Evolutionary conservation across 176 grass and related monocot species (phyloP).

Genomic region (Raddia guianensis): DNA sequence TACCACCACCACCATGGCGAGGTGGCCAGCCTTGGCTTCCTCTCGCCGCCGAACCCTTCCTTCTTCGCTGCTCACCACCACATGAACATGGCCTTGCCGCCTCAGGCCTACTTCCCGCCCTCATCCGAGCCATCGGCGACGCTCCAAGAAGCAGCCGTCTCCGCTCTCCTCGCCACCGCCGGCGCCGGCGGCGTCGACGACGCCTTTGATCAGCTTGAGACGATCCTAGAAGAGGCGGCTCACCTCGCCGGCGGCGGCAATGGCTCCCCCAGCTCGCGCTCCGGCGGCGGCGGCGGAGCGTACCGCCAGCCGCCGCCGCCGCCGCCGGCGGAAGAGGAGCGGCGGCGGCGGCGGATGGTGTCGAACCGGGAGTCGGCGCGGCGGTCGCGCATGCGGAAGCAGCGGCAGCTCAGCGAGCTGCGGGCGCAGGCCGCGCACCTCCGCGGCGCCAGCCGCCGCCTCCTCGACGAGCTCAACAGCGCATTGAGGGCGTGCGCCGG

Average conservation of each 20-base stretch:
- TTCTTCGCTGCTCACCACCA: slow-evolving; percentile 64
- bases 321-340: slow-evolving; percentile 47
- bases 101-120: slow-evolving; percentile 50
- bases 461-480: slow-evolving; percentile 77
- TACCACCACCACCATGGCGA: slow-evolving; percentile 59
- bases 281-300: slow-evolving; percentile 28
- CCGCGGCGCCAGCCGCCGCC: slow-evolving; percentile 60
- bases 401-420: slow-evolving; percentile 86
- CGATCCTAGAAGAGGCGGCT: slow-evolving; percentile 37
- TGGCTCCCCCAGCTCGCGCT: slow-evolving; percentile 60
- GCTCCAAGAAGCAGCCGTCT: neutral
- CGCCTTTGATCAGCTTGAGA: slow-evolving; percentile 17
- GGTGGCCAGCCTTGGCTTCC: slow-evolving; percentile 67
- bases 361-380: slow-evolving; percentile 95
- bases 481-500: slow-evolving; percentile 52
- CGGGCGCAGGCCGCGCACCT: slow-evolving; percentile 66
- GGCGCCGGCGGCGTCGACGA: neutral
- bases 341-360: slow-evolving; percentile 70
- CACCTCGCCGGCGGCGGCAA: slow-evolving; percentile 40
- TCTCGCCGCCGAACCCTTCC: slow-evolving; percentile 51
- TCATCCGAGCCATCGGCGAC: slow-evolving; percentile 25
- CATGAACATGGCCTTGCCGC: slow-evolving; percentile 58
- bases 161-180: neutral
- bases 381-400: slow-evolving; percentile 90
- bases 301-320: slow-evolving; percentile 15